phyloP scores from a whole-genome alignment of 345 rosid genomes.

The Cochlearia excelsa region DNA sequence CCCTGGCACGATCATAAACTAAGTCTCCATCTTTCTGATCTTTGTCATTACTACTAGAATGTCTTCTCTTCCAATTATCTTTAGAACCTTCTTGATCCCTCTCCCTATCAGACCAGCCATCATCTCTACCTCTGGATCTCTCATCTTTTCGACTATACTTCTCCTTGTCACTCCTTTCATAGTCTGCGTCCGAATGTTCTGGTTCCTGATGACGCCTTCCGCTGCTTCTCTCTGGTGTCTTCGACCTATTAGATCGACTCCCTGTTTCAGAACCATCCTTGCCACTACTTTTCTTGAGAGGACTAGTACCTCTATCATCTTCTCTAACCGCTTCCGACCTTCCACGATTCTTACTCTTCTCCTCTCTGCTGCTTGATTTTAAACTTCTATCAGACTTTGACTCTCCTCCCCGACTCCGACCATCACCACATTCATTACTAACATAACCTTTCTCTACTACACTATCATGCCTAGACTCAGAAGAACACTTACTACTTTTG shows the following conservation, averaged over 20 bases:
- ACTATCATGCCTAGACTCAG: constrained; percentile 60
- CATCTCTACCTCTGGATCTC: constrained; percentile 68
- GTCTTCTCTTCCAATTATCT: constrained; percentile 78
- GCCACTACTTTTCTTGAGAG: constrained; percentile 48
- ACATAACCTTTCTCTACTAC: constrained; percentile 49
- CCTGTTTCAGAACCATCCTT: constrained; percentile 50
- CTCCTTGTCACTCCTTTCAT: constrained; percentile 62
- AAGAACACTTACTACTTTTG: constrained; percentile 50
- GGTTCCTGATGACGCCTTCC: constrained; percentile 60
- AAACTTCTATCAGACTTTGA: constrained; percentile 50
- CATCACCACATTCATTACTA: constrained; percentile 55
- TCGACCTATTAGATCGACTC: constrained; percentile 58
- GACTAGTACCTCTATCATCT: constrained; percentile 55
- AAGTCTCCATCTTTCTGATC: constrained; percentile 69
- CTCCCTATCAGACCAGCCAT: constrained; percentile 57
- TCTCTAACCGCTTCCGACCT: constrained; percentile 56
- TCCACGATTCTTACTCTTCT: constrained; percentile 55
- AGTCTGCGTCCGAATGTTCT: constrained; percentile 52
- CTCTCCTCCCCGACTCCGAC: constrained; percentile 49
- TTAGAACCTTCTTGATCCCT: constrained; percentile 69
- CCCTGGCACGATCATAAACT: constrained; percentile 64
- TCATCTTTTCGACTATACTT: constrained; percentile 58
- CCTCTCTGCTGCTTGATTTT: constrained; percentile 64
- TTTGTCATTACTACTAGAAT: constrained; percentile 47
- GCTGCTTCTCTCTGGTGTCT: constrained; percentile 72